Evolutionary conservation across 2,329 filamentous ascomycete genomes (phyloP), one percentile per base, ranked within the genome.

Genomic region (Fusarium camptoceras): DNA sequence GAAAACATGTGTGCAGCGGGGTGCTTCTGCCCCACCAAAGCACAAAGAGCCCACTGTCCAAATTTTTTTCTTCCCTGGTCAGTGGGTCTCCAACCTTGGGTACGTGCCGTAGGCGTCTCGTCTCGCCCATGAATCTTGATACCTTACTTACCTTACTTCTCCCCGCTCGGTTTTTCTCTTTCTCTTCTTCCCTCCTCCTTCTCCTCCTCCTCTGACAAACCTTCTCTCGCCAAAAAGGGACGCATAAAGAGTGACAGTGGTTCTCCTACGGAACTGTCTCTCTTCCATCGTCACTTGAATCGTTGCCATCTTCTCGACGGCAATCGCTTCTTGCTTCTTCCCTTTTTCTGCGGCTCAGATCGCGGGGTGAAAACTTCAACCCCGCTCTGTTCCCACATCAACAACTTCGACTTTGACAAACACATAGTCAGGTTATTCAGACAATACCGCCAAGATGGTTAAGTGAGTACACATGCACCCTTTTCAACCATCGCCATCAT

Each of bases 361-460:
- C 78, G 78, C 78, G 78, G 78, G 78, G 78, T 78, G 75, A 79
- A 81, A 77, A 78, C 76, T 81, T 81, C 78, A 80, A 83, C 82
- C 82, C 82, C 82, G 81, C 82, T 83, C 82, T 81, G 76, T 75
- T 76, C 73, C 73, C 74, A 76, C 77, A 76, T 75, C 77, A 73
- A 75, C 74, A 77, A 74, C 73, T 77, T 77, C 72, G 76, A 77
- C 66, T 77, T 79, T 79, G 59, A 75, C 59, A 70, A 66, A 74
- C 74, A 76, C 71, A 74, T 79, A 79, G 76, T 75, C 76, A 81
- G 78, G 80, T 82, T 77, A 79, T 76, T 77, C 73, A 77, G 81
- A 81, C 83, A 92, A 89, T 83, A 93, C 94, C 93, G 94, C 87
- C 92, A 98, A 94, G 84, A 99, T 99, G 96, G 96, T 99, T 84